phyloP scores from a whole-genome alignment of 352 stramenopile genomes.

The Globisporangium mamillatum region DNA sequence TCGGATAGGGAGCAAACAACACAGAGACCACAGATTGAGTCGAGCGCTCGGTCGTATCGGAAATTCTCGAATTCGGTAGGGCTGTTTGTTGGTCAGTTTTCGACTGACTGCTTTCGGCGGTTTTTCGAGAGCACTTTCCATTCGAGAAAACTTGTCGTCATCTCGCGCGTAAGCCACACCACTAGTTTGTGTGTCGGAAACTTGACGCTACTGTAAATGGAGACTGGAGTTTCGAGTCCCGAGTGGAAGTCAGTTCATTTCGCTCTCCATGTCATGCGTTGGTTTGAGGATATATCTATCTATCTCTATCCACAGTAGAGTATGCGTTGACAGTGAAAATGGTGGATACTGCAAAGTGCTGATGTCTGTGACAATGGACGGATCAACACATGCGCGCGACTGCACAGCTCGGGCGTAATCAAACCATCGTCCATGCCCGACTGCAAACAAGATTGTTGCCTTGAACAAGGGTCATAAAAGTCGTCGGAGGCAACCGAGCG shows the following conservation, averaged over 20 bases:
- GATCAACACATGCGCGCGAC: neutral
- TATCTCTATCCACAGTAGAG: neutral
- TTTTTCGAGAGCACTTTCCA: neutral
- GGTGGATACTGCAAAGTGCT: no score
- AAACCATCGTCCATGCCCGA: neutral
- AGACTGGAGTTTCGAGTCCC: neutral
- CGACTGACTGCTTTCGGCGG: no score
- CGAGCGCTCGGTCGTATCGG: no score
- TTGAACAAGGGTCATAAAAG: no score
- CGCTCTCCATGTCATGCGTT: neutral
- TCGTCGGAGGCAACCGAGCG: neutral
- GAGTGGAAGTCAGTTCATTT: neutral
- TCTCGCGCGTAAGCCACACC: neutral
- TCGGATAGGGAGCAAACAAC: no score
- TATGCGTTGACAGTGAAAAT: neutral
- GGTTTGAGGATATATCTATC: no score
- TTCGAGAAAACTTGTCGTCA: neutral
- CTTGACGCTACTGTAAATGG: neutral
- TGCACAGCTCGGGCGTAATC: neutral
- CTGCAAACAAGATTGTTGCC: neutral
- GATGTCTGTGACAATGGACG: neutral
- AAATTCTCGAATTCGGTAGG: neutral
- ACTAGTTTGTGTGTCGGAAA: neutral
- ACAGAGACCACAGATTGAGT: no score
- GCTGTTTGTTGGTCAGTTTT: no score